Evolutionary conservation across 345 rosid species (phyloP).

Genomic region (Draba incana): DNA sequence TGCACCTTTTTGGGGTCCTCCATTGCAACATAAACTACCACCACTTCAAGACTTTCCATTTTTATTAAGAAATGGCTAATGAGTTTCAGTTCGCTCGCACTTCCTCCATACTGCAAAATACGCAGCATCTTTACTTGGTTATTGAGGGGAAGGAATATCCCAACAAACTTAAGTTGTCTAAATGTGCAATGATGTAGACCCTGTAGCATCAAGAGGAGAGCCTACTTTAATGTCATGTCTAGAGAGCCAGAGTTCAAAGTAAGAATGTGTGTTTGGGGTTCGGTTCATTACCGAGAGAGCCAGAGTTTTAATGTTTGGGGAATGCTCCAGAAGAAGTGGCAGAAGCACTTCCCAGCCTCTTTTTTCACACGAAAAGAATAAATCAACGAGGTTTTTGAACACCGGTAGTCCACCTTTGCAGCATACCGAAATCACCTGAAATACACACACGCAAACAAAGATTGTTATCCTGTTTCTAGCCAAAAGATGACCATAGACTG

Average conservation of each 20-base stretch:
- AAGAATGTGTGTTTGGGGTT: neutral
- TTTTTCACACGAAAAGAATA: neutral
- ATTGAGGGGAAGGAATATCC: neutral
- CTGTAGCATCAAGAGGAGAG: slow-evolving; percentile 2
- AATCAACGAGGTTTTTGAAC: slow-evolving; percentile 3
- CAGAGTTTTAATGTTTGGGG: neutral
- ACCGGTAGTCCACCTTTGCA: slow-evolving; percentile 7
- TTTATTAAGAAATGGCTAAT: neutral
- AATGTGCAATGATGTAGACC: neutral
- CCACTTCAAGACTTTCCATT: neutral
- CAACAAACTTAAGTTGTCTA: neutral
- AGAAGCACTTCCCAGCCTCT: neutral
- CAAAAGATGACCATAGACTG: neutral
- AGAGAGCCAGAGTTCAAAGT: neutral
- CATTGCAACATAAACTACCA: neutral
- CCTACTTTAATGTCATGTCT: neutral
- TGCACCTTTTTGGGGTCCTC: neutral
- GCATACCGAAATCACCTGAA: neutral
- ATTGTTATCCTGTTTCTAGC: neutral
- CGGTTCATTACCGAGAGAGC: neutral
- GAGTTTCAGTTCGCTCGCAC: slow-evolving; percentile 1
- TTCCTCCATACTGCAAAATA: neutral
- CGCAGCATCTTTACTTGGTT: neutral
- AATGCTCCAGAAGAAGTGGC: neutral
- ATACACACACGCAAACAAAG: neutral